Percentiles rank a stretch among this genome's conserved stretches.
These are phyloP conservation scores for Dentipellis sp. DNA, from an alignment of 768 basidiomycete genomes.

Conservation along the genomic window DNA sequence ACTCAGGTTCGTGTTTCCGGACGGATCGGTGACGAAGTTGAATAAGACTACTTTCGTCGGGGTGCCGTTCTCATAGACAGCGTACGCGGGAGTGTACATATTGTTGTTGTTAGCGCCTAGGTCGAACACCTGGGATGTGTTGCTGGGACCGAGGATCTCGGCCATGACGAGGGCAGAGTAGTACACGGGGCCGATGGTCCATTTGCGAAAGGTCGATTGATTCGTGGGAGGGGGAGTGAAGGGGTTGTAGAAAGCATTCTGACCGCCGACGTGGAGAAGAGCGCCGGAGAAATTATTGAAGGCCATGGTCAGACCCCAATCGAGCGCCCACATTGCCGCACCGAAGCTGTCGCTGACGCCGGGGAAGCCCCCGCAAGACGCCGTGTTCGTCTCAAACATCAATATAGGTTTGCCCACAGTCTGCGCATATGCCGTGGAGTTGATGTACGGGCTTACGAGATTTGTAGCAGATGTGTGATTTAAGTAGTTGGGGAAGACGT, in stretches of 20 bases:
- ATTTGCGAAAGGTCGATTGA: conserved; percentile 46
- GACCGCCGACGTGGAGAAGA: too few relatives aligned
- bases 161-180: conserved; percentile 65
- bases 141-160: conserved; percentile 58
- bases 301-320: too few relatives aligned
- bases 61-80: conserved; percentile 67
- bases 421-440: conserved; percentile 33
- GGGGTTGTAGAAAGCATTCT: conserved; percentile 54
- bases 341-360: conserved; percentile 51
- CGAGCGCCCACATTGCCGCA: conserved; percentile 43
- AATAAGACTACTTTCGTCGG: conserved; percentile 57
- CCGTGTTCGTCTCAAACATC: conserved; percentile 53
- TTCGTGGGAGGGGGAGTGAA: conserved; percentile 43
- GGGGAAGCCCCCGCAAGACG: conserved; percentile 38
- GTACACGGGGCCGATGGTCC: conserved; percentile 69
- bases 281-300: too few relatives aligned
- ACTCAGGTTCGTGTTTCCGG: conserved; percentile 44
- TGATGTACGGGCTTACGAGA: conserved; percentile 43
- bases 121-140: conserved; percentile 59
- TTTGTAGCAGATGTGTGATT: conserved; percentile 43
- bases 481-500: conserved; percentile 44
- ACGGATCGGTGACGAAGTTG: conserved; percentile 60
- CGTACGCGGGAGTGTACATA: too few relatives aligned
- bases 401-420: conserved; percentile 32
- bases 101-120: conserved; percentile 41